Base-by-base conservation (phyloP, 1,284 basidiomycete genomes). In the Stygiomarasmius scandens region DNA sequence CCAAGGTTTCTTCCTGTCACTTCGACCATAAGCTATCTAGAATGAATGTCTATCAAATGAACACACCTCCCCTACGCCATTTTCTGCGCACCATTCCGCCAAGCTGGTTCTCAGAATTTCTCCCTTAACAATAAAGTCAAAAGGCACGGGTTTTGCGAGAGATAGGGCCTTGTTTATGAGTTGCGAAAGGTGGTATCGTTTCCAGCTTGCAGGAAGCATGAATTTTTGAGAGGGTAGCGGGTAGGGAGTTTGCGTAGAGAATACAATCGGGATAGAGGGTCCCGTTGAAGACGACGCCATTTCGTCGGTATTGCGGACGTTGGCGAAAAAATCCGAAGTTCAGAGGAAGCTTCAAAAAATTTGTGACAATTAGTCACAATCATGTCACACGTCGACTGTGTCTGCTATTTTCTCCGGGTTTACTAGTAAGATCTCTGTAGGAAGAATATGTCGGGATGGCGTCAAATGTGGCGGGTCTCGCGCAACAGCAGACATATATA, bases 181-280 rank as follows among this genome's bases (percentile, higher is more conserved):
- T 63, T 98, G 95, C 0, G 96, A 98, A n/a, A 99, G 89, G 69
- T 98, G 96, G 70, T 92, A 97, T 16, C 96, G 88, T 56, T 84
- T 86, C 96, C 96, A 99, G 71, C 86, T 80, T 1, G 87, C 79
- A 0, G 96, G 96, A 23, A 99, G 91, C 85, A 98, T 90, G 72
- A 96, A 98, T 67, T 95, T 96, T 69, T 95, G 92, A 1, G 87
- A 80, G 0, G 96, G 96, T 23, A 99, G 86, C 12, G 86, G 82
- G 73, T 96, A 94, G 1, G 79, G 74, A 0, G 90, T 90, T 59
- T 90, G 82, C 0, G 95, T 97, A 44, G 84, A 88, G 63, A 98
- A 90, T 16, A 92, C 77, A 61, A 95, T 90, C 3, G 94, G 87
- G 52, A 78, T 74, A 1, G 79, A 74, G 14, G 67, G 59, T 25